Evolutionary conservation across 768 basidiomycete genomes (phyloP).

Genomic region (Suillus discolor): DNA sequence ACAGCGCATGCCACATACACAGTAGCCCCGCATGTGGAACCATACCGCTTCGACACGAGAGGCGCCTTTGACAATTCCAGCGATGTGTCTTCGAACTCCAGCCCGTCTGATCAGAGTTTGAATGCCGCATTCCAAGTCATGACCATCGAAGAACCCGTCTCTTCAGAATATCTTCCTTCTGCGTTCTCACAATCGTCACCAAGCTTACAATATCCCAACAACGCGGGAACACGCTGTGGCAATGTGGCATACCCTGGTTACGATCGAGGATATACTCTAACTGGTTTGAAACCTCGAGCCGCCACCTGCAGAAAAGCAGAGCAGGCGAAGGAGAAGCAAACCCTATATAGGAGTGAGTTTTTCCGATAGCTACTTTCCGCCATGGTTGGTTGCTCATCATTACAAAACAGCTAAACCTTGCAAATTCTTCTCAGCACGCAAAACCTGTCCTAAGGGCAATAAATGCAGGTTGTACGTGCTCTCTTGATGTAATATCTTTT

Average conservation of each 20-base stretch:
- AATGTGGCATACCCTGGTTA: not conserved
- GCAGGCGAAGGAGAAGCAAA: slow-evolving; percentile 20
- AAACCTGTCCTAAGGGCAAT: slow-evolving; percentile 53
- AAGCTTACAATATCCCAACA: not conserved
- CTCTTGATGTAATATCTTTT: not conserved
- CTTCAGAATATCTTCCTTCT: not conserved
- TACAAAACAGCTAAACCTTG: slow-evolving; percentile 58
- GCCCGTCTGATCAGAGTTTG: not conserved
- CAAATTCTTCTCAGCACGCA: slow-evolving; percentile 51
- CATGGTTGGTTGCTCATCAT: not conserved
- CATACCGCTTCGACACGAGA: not conserved
- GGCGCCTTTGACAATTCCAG: not conserved
- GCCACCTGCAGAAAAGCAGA: slow-evolving; percentile 16
- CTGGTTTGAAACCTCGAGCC: not conserved
- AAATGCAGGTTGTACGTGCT: slow-evolving; percentile 60
- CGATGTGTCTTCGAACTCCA: not conserved
- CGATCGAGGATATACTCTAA: not conserved
- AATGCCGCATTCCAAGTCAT: not conserved
- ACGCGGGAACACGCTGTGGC: not conserved
- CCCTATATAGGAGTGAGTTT: slow-evolving; percentile 33
- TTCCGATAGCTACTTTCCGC: not conserved
- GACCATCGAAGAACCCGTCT: not conserved
- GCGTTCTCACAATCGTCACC: not conserved
- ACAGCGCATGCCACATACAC: not conserved
- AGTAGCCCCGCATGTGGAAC: not conserved